Evolutionary conservation across 2,329 filamentous ascomycete species (phyloP), one percentile per base, ranked within the genome.

Genomic region (Trichoderma hamatum): DNA sequence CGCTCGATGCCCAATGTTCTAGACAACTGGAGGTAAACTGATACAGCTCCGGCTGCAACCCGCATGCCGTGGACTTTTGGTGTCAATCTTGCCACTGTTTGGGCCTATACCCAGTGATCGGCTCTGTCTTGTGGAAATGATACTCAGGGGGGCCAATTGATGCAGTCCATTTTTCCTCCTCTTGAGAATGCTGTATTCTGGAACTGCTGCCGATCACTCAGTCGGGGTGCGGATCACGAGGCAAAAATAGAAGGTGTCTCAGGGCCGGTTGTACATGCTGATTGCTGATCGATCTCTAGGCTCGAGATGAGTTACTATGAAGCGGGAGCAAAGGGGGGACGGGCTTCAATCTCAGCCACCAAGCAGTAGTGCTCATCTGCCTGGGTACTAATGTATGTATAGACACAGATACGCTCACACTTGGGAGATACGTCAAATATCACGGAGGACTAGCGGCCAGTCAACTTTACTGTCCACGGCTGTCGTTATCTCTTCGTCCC

Each of bases 51-150:
- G 55, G 11, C 36, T 66, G 63, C 39, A 66, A 30, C 52, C 52
- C 46, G 1, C 34, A 14, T 24, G 46, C 34, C 28, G 46, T 58
- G 52, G 51, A 39, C 26, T 28, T 39, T 54, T 49, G 7, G 39
- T 52, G 46, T 30, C 36, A 65, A 55, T 56, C 52, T 30, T 66
- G 52, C 63, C 52, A 26, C 52, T n/a, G 16, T 58, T 59, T 46
- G 21, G 39, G 52, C 28, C 34, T 21, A 19, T 58, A 49, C 36
- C n/a, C 39, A 67, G 64, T 59, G 64, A 67, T 67, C 64, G 54
- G 64, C 64, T 58, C 21, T 51, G 64, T 9, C 14, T 36, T 51
- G 54, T 67, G 64, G 64, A 67, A 67, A 67, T 67, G 64, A 67
- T 67, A 55, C 54, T 59, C 64, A 67, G 64, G 64, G 64, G 64